Conservation (phyloP, 345 rosid genomes). For the Microcos paniculata region DNA sequence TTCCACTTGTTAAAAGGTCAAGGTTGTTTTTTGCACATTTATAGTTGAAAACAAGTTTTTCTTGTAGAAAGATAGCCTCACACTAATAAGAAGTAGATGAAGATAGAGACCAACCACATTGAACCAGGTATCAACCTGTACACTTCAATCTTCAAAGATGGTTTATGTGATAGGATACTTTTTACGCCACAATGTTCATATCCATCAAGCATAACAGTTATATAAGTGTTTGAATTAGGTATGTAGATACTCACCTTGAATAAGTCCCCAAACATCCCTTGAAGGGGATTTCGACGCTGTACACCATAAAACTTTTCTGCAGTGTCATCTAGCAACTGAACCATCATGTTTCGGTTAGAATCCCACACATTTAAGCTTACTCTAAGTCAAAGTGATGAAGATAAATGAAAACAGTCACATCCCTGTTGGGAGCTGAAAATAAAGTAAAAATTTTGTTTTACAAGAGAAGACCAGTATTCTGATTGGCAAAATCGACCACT, state of each 20-base stretch:
- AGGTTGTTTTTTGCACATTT: neutral
- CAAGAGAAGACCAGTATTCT: neutral
- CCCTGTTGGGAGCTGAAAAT: neutral
- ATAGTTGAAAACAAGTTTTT: too few species aligned
- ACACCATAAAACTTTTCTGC: constrained; percentile 84
- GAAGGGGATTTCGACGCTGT: constrained; percentile 75
- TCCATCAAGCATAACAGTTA: too few species aligned
- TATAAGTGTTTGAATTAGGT: too few species aligned
- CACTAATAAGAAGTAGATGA: neutral
- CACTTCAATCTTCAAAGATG: too few species aligned
- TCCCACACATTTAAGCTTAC: neutral
- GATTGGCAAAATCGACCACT: neutral
- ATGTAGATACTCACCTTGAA: constrained; percentile 25
- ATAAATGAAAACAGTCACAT: neutral
- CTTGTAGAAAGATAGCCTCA: neutral
- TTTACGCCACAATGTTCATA: too few species aligned
- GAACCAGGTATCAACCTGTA: neutral
- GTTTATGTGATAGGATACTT: too few species aligned
- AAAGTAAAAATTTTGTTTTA: neutral
- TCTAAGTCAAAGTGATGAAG: neutral
- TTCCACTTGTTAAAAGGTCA: too few species aligned
- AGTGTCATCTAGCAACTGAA: constrained; percentile 77
- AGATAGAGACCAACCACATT: neutral
- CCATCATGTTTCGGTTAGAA: neutral
- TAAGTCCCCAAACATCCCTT: constrained; percentile 86